Evolutionary conservation across 306 rosid species (phyloP).

Genomic region (Parietaria judaica): DNA sequence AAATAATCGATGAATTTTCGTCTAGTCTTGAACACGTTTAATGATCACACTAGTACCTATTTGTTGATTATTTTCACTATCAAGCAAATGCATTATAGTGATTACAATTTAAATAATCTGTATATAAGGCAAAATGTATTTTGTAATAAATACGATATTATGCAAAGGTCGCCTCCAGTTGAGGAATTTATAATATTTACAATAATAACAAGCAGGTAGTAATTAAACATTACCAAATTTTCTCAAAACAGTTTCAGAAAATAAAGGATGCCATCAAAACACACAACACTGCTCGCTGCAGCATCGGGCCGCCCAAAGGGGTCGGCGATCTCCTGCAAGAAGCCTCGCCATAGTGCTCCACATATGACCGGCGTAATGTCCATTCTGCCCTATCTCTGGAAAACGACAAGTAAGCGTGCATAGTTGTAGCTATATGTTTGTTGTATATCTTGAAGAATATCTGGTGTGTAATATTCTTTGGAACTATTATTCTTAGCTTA

Average conservation of each 20-base stretch:
- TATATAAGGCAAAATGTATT: too few species aligned
- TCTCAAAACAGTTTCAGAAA: slow-evolving; percentile 71
- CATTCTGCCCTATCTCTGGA: slow-evolving; percentile 18
- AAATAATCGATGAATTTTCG: too few species aligned
- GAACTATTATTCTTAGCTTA: slow-evolving; percentile 27
- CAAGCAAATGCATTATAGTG: too few species aligned
- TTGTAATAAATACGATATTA: too few species aligned
- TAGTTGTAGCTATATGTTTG: slow-evolving; percentile 22
- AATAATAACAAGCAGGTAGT: background rate
- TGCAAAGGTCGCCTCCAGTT: too few species aligned
- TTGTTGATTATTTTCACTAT: too few species aligned
- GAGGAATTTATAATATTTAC: too few species aligned
- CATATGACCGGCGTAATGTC: slow-evolving; percentile 14
- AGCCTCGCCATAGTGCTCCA: slow-evolving; percentile 26
- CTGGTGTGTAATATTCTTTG: slow-evolving; percentile 35
- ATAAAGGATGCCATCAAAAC: slow-evolving; percentile 78
- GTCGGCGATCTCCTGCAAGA: slow-evolving; percentile 55
- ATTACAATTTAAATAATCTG: too few species aligned
- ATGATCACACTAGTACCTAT: too few species aligned
- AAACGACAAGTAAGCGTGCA: slow-evolving; percentile 15
- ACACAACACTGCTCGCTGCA: slow-evolving; percentile 95
- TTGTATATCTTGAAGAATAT: slow-evolving; percentile 41
- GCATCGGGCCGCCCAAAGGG: slow-evolving; percentile 84
- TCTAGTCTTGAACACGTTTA: too few species aligned
- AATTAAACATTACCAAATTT: slow-evolving; percentile 5